Evolutionary conservation across 805 yeast species (phyloP).

Genomic region (Kodamaea neixiangensis): DNA sequence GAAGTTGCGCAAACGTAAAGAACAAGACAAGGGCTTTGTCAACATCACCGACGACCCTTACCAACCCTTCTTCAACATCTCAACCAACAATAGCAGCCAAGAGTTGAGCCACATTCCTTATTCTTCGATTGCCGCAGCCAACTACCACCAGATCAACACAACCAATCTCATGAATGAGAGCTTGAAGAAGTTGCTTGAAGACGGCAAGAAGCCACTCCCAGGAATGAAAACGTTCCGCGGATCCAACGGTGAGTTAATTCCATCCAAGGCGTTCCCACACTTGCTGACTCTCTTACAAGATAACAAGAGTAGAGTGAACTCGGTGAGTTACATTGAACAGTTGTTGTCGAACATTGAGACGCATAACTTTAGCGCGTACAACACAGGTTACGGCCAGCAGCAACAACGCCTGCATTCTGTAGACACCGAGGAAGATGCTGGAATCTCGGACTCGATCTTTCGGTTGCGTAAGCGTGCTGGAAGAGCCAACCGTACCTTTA

Average conservation of each 20-base stretch:
- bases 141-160: constrained; percentile 64
- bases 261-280: constrained; percentile 50
- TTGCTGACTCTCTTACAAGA: constrained; percentile 41
- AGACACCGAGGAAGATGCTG: constrained; percentile 24
- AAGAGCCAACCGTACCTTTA: constrained; percentile 64
- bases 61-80: constrained; percentile 76
- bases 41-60: constrained; percentile 86
- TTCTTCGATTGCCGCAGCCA: constrained; percentile 70
- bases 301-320: constrained; percentile 23
- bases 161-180: constrained; percentile 51
- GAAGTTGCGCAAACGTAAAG: constrained; percentile 70
- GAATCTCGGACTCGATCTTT: constrained; percentile 52
- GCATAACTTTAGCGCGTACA: constrained; percentile 41
- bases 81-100: constrained; percentile 48
- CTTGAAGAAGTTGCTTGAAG: constrained; percentile 44
- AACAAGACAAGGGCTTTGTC: constrained; percentile 72
- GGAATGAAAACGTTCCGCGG: constrained; percentile 50
- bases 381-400: constrained; percentile 35
- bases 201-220: constrained; percentile 47
- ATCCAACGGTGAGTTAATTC: constrained; percentile 50
- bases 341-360: constrained; percentile 40
- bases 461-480: constrained; percentile 76
- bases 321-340: constrained; percentile 40
- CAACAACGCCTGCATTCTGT: constrained; percentile 17
- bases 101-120: constrained; percentile 73